Evolutionary conservation across 495 filamentous ascomycete species (phyloP).

Genomic region (Trichoderma asperelloides): DNA sequence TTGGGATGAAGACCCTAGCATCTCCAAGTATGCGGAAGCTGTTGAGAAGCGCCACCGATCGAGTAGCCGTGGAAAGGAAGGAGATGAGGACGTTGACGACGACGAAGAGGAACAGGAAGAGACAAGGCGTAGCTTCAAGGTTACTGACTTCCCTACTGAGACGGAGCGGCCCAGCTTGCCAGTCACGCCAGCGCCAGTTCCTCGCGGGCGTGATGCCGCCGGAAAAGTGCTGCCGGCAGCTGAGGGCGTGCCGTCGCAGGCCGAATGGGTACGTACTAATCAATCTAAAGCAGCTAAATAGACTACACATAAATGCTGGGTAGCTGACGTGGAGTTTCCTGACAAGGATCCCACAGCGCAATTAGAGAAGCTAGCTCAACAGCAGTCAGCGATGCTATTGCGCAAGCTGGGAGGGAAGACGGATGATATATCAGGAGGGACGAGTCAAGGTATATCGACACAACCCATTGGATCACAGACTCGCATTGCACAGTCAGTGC

Average conservation of each 20-base stretch:
- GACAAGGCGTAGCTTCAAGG: conserved; percentile 36
- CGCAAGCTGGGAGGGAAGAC: conserved; percentile 27
- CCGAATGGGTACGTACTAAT: conserved; percentile 71
- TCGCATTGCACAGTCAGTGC: conserved; percentile 5
- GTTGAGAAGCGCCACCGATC: conserved; percentile 55
- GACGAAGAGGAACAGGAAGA: background rate
- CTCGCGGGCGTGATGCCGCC: conserved; percentile 42
- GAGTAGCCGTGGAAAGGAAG: conserved; percentile 45
- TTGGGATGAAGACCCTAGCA: conserved; percentile 81
- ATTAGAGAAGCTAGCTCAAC: conserved; percentile 58
- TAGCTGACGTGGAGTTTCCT: conserved; percentile 41
- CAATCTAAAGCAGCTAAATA: conserved; percentile 40
- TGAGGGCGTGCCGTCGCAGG: conserved; percentile 73
- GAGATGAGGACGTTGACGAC: background rate
- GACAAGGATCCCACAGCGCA: conserved; percentile 60
- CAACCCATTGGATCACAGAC: background rate
- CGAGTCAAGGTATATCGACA: background rate
- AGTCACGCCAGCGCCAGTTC: conserved; percentile 76
- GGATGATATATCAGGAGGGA: background rate
- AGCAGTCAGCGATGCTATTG: conserved; percentile 51
- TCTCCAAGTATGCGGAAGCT: conserved; percentile 67
- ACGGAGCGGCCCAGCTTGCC: conserved; percentile 80
- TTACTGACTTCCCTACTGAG: conserved; percentile 83
- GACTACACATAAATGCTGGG: conserved; percentile 55
- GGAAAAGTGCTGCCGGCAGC: conserved; percentile 54